These are phyloP conservation scores for Harringtonia aguacate DNA, from an alignment of 2,329 filamentous ascomycete genomes.

Conservation along the genomic window DNA sequence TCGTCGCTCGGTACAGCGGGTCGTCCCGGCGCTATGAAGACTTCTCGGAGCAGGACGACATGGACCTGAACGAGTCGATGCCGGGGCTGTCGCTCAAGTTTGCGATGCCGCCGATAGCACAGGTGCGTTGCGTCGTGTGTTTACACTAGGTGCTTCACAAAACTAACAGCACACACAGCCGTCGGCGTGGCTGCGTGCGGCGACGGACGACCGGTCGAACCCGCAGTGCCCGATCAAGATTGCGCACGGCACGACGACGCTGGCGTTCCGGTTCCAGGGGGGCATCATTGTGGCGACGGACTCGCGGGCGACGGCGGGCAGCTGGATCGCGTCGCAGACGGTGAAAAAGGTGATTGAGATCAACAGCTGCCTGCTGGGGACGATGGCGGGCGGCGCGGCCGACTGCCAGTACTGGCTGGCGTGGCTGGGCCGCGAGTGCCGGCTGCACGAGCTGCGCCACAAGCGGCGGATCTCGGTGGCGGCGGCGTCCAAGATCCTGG, in stretches of 20 bases:
- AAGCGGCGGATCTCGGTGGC: constrained; percentile 98
- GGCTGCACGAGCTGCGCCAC: constrained; percentile 96
- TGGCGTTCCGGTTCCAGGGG: constrained; percentile 95
- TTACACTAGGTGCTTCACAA: too few relatives aligned
- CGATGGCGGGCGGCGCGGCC: constrained; percentile 96
- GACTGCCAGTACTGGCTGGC: constrained; percentile 99
- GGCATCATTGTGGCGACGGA: constrained; percentile 98
- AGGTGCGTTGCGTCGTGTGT: constrained; percentile 42
- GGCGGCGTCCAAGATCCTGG: constrained; percentile 94
- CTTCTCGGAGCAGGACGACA: constrained; percentile 61
- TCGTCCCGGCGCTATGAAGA: constrained; percentile 62
- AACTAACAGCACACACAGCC: too few relatives aligned
- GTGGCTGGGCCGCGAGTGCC: constrained; percentile 98
- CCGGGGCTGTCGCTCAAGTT: constrained; percentile 85
- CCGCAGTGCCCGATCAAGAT: constrained; percentile 98
- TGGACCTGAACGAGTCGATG: constrained; percentile 58
- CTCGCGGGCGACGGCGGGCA: constrained; percentile 90
- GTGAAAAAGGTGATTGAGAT: constrained; percentile 99
- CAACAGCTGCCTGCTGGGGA: constrained; percentile 86
- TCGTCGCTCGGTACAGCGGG: constrained; percentile 85
- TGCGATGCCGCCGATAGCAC: constrained; percentile 83
- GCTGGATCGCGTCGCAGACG: constrained; percentile 99
- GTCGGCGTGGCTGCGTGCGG: constrained; percentile 88
- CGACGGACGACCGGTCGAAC: constrained; percentile 95
- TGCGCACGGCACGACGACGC: constrained; percentile 94